These are phyloP conservation scores for Chrysopogon serrulatus DNA, from an alignment of 176 grass and related monocot genomes.

Conservation along the genomic window DNA sequence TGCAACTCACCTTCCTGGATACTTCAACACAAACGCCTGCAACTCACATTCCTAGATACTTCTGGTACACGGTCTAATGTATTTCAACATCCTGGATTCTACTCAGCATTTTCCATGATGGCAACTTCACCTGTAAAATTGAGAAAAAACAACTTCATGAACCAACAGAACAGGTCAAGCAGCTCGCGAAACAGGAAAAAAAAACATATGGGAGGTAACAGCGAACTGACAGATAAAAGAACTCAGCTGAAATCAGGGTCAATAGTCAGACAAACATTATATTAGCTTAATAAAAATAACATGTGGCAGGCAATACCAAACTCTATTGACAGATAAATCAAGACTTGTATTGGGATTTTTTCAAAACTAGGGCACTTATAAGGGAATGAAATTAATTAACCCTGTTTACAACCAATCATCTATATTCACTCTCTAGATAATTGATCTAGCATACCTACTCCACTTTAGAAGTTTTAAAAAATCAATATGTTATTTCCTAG, in stretches of 20 bases:
- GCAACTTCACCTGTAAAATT: constrained; percentile 29
- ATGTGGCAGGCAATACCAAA: background rate
- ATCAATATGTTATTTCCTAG: background rate
- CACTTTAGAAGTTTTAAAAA: background rate
- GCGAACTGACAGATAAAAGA: background rate
- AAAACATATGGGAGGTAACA: background rate
- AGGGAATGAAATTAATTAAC: background rate
- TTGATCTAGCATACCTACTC: constrained; percentile 1
- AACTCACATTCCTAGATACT: constrained; percentile 34
- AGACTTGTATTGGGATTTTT: background rate
- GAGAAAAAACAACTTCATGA: background rate
- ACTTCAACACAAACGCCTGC: constrained; percentile 8
- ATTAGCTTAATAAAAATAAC: background rate
- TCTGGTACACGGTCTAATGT: constrained; percentile 10
- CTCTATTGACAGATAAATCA: background rate
- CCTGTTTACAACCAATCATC: background rate
- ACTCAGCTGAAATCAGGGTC: background rate
- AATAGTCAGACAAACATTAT: background rate
- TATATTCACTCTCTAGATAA: background rate
- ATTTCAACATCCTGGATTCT: background rate
- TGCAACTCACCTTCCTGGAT: constrained; percentile 30
- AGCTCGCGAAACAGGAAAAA: background rate
- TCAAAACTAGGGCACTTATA: background rate
- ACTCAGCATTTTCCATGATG: constrained; percentile 4
- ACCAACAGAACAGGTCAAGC: background rate